Conservation (phyloP, 495 filamentous ascomycete species). For the Chaetomium fimeti region DNA sequence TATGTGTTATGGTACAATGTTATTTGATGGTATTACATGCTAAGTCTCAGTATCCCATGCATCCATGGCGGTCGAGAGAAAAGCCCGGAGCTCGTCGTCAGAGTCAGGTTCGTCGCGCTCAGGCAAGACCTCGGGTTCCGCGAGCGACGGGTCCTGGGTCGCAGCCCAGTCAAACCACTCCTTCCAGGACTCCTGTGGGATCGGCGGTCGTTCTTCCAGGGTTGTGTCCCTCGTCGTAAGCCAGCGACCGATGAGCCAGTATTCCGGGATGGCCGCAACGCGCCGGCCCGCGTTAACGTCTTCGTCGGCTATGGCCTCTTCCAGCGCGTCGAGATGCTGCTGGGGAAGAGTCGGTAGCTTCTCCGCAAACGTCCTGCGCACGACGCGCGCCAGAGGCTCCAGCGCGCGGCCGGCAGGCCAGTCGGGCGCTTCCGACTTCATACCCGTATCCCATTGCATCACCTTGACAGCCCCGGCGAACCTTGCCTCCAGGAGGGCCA, state of each 20-base stretch:
- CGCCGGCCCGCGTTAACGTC: neutral
- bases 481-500: too few relatives aligned
- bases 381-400: neutral
- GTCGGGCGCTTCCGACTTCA: neutral
- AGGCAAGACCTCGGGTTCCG: neutral
- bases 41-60: neutral
- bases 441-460: neutral
- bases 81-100: too few relatives aligned
- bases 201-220: neutral
- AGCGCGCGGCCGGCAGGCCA: neutral
- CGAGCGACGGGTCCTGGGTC: neutral
- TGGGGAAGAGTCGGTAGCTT: neutral
- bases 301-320: neutral
- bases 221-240: neutral
- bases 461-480: too few relatives aligned
- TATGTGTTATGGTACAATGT: neutral
- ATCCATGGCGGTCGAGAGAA: too few relatives aligned
- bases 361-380: neutral
- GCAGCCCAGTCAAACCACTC: neutral
- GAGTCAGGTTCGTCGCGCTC: too few relatives aligned
- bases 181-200: neutral
- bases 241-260: neutral
- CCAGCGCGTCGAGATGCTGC: neutral
- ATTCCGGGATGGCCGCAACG: neutral
- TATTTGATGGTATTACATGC: neutral